Evolutionary conservation across 2,329 filamentous ascomycete genomes (phyloP).

Genomic region (Scopulariopsis brevicaulis): DNA sequence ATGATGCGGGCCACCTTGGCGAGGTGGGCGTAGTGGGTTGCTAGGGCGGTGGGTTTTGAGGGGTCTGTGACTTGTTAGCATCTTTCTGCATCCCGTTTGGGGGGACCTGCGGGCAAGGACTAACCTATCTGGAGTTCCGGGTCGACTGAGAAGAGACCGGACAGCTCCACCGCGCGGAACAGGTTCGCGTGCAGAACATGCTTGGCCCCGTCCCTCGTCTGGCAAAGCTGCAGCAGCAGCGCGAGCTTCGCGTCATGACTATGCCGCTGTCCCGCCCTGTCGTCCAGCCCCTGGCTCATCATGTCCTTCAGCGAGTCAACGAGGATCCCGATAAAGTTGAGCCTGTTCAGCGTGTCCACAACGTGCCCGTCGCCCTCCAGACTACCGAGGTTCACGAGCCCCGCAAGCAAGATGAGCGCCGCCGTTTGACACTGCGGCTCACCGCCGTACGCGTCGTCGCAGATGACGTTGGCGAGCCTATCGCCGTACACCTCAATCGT

Average conservation of each 20-base stretch:
- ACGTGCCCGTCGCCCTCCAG: slow-evolving; percentile 63
- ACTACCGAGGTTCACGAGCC: slow-evolving; percentile 62
- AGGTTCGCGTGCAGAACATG: slow-evolving; percentile 83
- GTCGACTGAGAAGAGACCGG: slow-evolving; percentile 78
- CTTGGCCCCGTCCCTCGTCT: slow-evolving; percentile 73
- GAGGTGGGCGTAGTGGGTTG: slow-evolving; percentile 76
- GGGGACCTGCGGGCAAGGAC: slow-evolving; percentile 3
- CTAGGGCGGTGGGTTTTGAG: slow-evolving; percentile 57
- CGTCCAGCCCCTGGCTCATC: slow-evolving; percentile 46
- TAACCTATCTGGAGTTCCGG: slow-evolving; percentile 70
- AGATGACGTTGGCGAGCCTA: slow-evolving; percentile 72
- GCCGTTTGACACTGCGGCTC: slow-evolving; percentile 74
- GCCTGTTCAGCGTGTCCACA: slow-evolving; percentile 66
- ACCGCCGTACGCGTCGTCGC: slow-evolving; percentile 85
- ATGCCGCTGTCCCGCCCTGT: slow-evolving; percentile 28
- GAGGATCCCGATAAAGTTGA: slow-evolving; percentile 86
- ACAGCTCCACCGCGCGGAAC: slow-evolving; percentile 69
- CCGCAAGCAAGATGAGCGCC: slow-evolving; percentile 72
- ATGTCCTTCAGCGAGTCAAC: slow-evolving; percentile 78
- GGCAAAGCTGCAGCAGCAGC: slow-evolving; percentile 72
- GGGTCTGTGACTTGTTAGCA: slow-evolving; percentile 35
- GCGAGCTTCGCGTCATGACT: slow-evolving; percentile 64
- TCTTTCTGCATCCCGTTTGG: background rate
- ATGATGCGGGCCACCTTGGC: slow-evolving; percentile 72
- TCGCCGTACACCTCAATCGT: slow-evolving; percentile 59